Evolutionary conservation across 2,329 filamentous ascomycete genomes (phyloP), one percentile per base, ranked within the genome.

Genomic region (Macrophomina pseudophaseolina): DNA sequence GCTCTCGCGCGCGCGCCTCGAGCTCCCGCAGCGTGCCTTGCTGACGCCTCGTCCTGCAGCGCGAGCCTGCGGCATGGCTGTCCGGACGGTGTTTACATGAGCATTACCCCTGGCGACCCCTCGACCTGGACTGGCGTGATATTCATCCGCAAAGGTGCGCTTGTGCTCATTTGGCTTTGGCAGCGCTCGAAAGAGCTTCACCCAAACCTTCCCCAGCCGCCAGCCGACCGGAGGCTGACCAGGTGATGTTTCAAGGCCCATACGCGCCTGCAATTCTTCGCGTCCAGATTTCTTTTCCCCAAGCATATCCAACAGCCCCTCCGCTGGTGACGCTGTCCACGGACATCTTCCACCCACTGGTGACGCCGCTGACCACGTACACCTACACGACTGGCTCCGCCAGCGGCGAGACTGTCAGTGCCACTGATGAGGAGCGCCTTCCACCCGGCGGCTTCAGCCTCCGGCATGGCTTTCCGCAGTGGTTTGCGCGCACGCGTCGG

Each of bases 291-390:
- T 90, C 90, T 30, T 98, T 98, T 73, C 92, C 94, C 42, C 84
- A 90, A 68, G 85, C 86, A 46, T 97, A 96, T 76, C 94, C 94
- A 12, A 81, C 85, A 62, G 81, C 92, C 23, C 92, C 94, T 60
- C 95, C 95, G 9, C 84, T 94, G 18, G 88, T 99, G 70, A 94
- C 90, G 65, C 97, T 99, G 79, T 87, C 88, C 53, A 96, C 92
- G 71, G 94, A 98, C 76, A 90, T 98, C 71, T 99, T 98, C 78
- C 94, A 99, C 77, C 94, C 94, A 18, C 85, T 99, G 49, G 90
- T 98, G 71, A 93, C 94, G 7, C 94, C 95, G 44, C 85, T 96
- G 69, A 97, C 93, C n/a, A 97, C 93, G 3, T 96, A 97, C 80
- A 95, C 92, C 75, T 96, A 97, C 81, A 91, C 92, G 49, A 93